These are phyloP conservation scores for Eucalyptus polybractea DNA, from an alignment of 345 rosid species.

Conservation along the genomic window DNA sequence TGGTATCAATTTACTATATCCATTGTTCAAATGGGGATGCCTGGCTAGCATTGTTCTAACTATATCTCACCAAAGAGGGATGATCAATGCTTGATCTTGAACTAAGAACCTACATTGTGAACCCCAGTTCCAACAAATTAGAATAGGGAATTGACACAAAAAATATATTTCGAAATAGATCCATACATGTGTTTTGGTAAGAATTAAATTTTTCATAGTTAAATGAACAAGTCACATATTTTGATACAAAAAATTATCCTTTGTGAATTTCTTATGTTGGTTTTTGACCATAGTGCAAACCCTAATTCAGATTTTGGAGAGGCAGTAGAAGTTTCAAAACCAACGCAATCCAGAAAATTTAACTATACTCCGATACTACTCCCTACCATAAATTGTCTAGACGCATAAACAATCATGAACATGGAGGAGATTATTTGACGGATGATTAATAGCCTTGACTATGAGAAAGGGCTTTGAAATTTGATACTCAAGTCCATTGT, in stretches of 20 bases:
- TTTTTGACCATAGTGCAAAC: neutral
- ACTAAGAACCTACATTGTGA: neutral
- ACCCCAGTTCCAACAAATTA: accelerated
- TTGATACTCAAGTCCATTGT: accelerated
- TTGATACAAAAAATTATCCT: neutral
- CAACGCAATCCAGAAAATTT: neutral
- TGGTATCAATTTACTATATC: neutral
- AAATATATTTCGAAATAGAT: neutral
- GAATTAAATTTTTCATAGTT: neutral
- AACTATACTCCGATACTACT: neutral
- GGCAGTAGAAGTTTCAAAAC: neutral
- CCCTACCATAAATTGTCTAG: neutral
- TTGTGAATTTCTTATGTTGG: neutral
- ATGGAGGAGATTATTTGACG: neutral
- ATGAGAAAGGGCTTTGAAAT: neutral
- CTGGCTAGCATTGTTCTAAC: neutral
- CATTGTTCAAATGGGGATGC: neutral
- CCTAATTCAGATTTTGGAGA: neutral
- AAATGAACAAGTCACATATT: neutral
- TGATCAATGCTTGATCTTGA: neutral
- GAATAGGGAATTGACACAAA: neutral
- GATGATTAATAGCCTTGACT: neutral
- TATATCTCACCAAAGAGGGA: neutral
- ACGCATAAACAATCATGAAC: neutral
- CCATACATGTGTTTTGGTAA: neutral